Evolutionary conservation across 1,284 basidiomycete species (phyloP).

Genomic region (Tylopilus orsonianus): DNA sequence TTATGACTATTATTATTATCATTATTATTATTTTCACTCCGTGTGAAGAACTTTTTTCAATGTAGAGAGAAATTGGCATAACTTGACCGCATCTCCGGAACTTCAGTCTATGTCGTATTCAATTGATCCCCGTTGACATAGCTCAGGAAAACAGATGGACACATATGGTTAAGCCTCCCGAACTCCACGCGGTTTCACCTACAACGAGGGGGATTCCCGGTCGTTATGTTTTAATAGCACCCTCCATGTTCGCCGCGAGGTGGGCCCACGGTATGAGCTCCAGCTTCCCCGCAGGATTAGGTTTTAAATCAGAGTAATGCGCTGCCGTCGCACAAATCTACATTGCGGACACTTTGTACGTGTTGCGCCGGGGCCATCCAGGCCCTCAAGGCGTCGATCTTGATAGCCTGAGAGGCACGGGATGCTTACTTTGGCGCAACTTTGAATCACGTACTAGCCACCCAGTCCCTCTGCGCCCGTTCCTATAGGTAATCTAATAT

Average conservation of each 20-base stretch:
- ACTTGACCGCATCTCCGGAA: constrained; percentile 27
- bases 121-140: constrained; percentile 37
- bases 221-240: constrained; percentile 9
- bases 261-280: constrained; percentile 1
- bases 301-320: constrained; percentile 14
- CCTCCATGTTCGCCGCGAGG: constrained; percentile 13
- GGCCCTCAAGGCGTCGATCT: constrained; percentile 28
- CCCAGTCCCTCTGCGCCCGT: constrained; percentile 13
- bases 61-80: constrained; percentile 10
- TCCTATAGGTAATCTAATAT: constrained; percentile 12
- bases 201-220: constrained; percentile 17
- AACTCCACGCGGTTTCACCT: constrained; percentile 31
- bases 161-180: constrained; percentile 31
- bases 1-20: background rate
- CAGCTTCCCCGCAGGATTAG: constrained; percentile 21
- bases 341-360: constrained; percentile 22
- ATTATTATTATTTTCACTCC: constrained; percentile 10
- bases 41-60: constrained; percentile 22
- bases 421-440: background rate
- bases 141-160: constrained; percentile 32
- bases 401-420: constrained; percentile 29
- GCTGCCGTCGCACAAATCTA: constrained; percentile 25
- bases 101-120: constrained; percentile 33
- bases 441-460: constrained; percentile 5
- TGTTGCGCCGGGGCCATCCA: constrained; percentile 14